Evolutionary conservation across 352 stramenopile genomes (phyloP).

Genomic region (Phytophthora capsici): DNA sequence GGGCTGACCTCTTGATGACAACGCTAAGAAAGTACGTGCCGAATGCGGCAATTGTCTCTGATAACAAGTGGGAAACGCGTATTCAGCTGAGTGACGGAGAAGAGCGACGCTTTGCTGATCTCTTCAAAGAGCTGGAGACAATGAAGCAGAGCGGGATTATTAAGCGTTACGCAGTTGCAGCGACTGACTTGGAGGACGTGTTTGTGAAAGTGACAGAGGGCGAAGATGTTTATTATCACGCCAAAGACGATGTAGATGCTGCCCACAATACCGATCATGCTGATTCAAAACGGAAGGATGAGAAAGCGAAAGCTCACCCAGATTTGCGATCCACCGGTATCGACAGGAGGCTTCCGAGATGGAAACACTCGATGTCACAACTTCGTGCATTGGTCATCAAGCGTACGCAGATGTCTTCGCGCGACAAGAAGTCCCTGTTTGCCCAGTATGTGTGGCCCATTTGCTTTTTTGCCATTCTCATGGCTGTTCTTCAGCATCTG

Average conservation of each 20-base stretch:
- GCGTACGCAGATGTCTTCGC: conserved; percentile 56
- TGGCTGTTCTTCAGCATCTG: conserved; percentile 53
- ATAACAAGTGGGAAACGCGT: conserved; percentile 91
- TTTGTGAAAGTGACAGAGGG: conserved; percentile 95
- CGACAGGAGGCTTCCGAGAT: conserved; percentile 27
- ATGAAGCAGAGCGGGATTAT: conserved; percentile 73
- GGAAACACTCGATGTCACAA: conserved; percentile 48
- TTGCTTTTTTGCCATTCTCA: conserved; percentile 60
- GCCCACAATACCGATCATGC: conserved; percentile 1
- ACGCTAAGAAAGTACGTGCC: conserved; percentile 87
- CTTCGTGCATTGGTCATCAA: conserved; percentile 62
- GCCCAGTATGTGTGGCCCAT: conserved; percentile 80
- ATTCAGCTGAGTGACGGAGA: conserved; percentile 94
- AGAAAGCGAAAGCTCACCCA: conserved; percentile 25
- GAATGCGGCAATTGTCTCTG: conserved; percentile 68
- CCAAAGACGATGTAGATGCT: conserved; percentile 49
- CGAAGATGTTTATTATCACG: conserved; percentile 77
- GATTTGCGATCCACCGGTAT: conserved; percentile 5
- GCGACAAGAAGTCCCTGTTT: conserved; percentile 67
- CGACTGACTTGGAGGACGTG: conserved; percentile 99
- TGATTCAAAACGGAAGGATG: conserved; percentile 3
- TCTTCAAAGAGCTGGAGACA: conserved; percentile 93
- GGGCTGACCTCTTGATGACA: conserved; percentile 24
- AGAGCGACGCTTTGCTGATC: conserved; percentile 81
- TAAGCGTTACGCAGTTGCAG: conserved; percentile 95